phyloP scores from a whole-genome alignment of 2,329 filamentous ascomycete genomes.

The Colletotrichum cereale region DNA sequence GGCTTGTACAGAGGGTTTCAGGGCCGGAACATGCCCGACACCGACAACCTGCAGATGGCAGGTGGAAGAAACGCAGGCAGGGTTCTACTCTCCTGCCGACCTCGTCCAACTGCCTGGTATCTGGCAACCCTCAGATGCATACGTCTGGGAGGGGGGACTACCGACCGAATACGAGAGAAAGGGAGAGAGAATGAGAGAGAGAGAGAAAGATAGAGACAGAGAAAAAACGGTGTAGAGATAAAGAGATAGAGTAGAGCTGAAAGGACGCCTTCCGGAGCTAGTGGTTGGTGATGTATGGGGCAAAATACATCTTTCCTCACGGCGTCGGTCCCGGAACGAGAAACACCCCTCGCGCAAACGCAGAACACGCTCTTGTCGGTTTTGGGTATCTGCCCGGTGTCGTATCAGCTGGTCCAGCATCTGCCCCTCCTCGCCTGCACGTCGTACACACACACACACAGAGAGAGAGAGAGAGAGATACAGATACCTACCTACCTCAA shows the following conservation, averaged over 20 bases:
- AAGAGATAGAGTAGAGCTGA: too few species aligned
- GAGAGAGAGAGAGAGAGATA: background rate
- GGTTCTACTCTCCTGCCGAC: background rate
- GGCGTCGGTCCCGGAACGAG: slow-evolving; percentile 2
- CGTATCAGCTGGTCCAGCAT: slow-evolving; percentile 16
- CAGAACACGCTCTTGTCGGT: background rate
- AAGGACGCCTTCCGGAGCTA: background rate
- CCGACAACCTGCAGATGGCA: background rate
- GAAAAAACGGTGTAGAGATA: too few species aligned
- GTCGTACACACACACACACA: background rate
- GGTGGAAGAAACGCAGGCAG: background rate
- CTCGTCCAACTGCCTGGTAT: background rate
- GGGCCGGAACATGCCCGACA: background rate
- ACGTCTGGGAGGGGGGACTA: background rate
- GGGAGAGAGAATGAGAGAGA: too few species aligned
- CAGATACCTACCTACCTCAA: background rate
- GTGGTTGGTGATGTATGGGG: slow-evolving; percentile 4
- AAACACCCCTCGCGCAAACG: background rate
- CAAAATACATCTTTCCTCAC: slow-evolving; percentile 4
- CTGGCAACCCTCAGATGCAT: background rate
- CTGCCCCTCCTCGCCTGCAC: background rate
- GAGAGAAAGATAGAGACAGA: background rate
- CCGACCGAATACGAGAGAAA: background rate
- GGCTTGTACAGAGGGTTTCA: background rate
- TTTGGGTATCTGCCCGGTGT: background rate